Evolutionary conservation across 768 basidiomycete genomes (phyloP).

Genomic region (Leccinum obscurum): DNA sequence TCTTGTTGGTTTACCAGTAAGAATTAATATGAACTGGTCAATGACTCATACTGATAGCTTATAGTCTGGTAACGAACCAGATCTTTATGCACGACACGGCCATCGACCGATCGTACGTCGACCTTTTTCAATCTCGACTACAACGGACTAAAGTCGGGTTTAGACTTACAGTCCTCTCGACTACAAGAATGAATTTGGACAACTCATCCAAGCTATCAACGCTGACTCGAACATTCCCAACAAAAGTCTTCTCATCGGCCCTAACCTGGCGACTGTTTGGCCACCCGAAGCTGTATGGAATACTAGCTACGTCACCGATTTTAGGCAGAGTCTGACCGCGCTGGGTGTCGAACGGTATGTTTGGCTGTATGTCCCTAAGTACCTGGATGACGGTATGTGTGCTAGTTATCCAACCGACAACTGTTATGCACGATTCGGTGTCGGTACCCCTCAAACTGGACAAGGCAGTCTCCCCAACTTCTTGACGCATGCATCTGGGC

Average conservation of each 20-base stretch:
- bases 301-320: slow-evolving; percentile 49
- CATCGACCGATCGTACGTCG: slow-evolving; percentile 28
- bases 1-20: slow-evolving; percentile 53
- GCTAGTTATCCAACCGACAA: slow-evolving; percentile 62
- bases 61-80: slow-evolving; percentile 78
- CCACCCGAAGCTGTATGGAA: slow-evolving; percentile 51
- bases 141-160: not conserved
- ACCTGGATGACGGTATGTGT: slow-evolving; percentile 12
- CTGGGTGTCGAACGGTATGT: slow-evolving; percentile 57
- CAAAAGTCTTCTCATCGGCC: slow-evolving; percentile 57
- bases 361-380: not conserved
- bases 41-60: not conserved
- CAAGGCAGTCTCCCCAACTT: slow-evolving; percentile 46
- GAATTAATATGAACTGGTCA: not conserved
- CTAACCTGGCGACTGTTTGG: slow-evolving; percentile 61
- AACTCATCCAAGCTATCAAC: slow-evolving; percentile 45
- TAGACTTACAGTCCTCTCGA: slow-evolving; percentile 34
- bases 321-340: slow-evolving; percentile 40
- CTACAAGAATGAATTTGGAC: slow-evolving; percentile 54
- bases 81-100: slow-evolving; percentile 57
- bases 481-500: slow-evolving; percentile 57
- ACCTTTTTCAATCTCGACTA: too few relatives aligned
- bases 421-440: slow-evolving; percentile 51
- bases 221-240: slow-evolving; percentile 39
- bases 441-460: slow-evolving; percentile 40